Conservation (phyloP, 2,329 filamentous ascomycete species). For the Zymoseptoria brevis region DNA sequence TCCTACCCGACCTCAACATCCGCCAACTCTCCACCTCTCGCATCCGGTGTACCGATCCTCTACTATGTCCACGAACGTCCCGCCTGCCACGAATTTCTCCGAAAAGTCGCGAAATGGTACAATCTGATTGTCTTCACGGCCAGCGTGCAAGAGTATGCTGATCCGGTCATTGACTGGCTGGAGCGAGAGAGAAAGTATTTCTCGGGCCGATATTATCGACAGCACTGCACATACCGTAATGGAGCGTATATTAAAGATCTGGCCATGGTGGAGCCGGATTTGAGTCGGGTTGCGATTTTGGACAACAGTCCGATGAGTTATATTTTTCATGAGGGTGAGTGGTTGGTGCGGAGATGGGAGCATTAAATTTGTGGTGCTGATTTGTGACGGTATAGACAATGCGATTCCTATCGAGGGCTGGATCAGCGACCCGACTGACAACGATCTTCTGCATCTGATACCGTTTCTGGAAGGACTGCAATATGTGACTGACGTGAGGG, state of each 20-base stretch:
- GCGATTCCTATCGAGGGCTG: conserved; percentile 98
- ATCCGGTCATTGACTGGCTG: conserved; percentile 97
- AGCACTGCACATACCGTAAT: conserved; percentile 93
- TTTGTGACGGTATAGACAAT: conserved; percentile 59
- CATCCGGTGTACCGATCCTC: conserved; percentile 75
- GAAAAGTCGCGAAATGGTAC: conserved; percentile 94
- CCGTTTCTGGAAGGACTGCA: conserved; percentile 89
- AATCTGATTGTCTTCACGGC: conserved; percentile 95
- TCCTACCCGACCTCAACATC: conserved; percentile 16
- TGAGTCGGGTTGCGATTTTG: conserved; percentile 97
- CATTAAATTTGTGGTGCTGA: conserved; percentile 1
- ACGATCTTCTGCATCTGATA: conserved; percentile 84
- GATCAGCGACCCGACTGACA: conserved; percentile 98
- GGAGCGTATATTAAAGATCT: conserved; percentile 98
- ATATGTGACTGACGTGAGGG: conserved; percentile 92
- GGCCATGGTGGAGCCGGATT: conserved; percentile 87
- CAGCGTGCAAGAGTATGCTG: conserved; percentile 95
- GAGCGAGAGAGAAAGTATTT: conserved; percentile 97
- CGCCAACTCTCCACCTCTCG: conserved; percentile 50
- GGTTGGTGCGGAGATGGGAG: not conserved
- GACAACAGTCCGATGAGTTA: conserved; percentile 98
- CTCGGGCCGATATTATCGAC: conserved; percentile 83
- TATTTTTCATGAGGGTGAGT: conserved; percentile 91
- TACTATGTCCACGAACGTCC: conserved; percentile 99
- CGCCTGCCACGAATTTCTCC: conserved; percentile 91